A percentile compares a stretch with the other conserved stretches of the same genome.
Conservation (phyloP, 78 protist species). For the Tieghemostelium lacteum region DNA sequence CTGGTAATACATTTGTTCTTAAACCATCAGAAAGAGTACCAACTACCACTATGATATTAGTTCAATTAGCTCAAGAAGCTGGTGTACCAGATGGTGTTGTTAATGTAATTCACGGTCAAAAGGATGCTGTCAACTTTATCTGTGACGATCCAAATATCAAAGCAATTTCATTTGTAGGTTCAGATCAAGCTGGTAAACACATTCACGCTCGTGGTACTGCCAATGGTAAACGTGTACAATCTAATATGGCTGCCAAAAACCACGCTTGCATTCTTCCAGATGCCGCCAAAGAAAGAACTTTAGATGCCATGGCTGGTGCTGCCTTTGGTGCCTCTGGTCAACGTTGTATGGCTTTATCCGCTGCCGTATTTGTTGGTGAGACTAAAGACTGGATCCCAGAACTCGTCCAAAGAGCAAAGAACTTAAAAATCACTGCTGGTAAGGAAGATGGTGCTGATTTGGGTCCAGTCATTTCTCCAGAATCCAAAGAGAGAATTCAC, state of each 20-base stretch:
- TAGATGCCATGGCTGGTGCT: constrained; percentile 93
- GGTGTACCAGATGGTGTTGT: constrained; percentile 95
- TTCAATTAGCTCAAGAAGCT: constrained; percentile 92
- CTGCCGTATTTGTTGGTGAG: constrained; percentile 96
- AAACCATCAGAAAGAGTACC: constrained; percentile 98
- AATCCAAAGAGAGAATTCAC: constrained; percentile 86
- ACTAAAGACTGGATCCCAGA: constrained; percentile 89
- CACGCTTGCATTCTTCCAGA: constrained; percentile 97
- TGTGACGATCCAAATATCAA: constrained; percentile 93
- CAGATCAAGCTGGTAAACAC: constrained; percentile 86
- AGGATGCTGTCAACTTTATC: constrained; percentile 94
- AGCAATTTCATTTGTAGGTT: constrained; percentile 98
- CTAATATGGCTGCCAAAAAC: constrained; percentile 99
- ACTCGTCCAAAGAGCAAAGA: constrained; percentile 85
- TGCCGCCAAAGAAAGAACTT: constrained; percentile 91
- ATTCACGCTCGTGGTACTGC: constrained; percentile 91
- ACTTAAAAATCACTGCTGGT: constrained; percentile 80
- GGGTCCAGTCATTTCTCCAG: constrained; percentile 95
- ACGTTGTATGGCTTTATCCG: constrained; percentile 99
- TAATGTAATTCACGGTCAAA: constrained; percentile 88
- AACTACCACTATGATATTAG: constrained; percentile 88
- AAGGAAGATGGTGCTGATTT: constrained; percentile 81
- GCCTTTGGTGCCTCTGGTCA: constrained; percentile 99
- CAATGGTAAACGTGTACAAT: constrained; percentile 97
- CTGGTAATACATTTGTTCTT: constrained; percentile 96